Evolutionary conservation across 2,329 filamentous ascomycete genomes (phyloP), one percentile per base, ranked within the genome.

Genomic region (Apiospora arundinis): DNA sequence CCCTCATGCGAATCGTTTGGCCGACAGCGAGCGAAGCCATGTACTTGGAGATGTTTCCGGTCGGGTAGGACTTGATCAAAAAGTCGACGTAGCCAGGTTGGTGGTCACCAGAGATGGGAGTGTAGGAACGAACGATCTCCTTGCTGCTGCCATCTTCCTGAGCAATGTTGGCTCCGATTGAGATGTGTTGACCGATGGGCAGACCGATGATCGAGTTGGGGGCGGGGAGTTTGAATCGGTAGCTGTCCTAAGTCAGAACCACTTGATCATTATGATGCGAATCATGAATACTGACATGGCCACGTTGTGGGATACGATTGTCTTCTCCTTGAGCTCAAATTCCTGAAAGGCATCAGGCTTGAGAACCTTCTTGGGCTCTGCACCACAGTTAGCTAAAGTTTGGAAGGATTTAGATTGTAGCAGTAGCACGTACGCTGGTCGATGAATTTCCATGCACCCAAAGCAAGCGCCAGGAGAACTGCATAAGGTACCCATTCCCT

Each of bases 151-250:
- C 94, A 78, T 93, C 91, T 71, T 86, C 83, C 78, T 92, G 89
- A 60, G 83, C 78, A 73, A 95, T 90, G 71, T 89, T 90, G 70
- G 95, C 95, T 76, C 93, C 94, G 80, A 99, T 94, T 74, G 95
- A 98, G 84, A 99, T 98, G 87, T 99, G 96, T 86, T 99, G 96
- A 80, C 96, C 96, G 85, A 98, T 98, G 76, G 96, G 95, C 60
- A 98, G 93, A 80, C 96, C 96, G 79, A 98, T 93, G 82, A 98
- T 94, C 76, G 93, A 90, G 77, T 87, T 92, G 52, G 91, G 85
- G 69, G 88, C 88, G 71, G 95, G 95, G 52, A 99, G 93, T 75
- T 89, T 88, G 86, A 98, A 98, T 80, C 96, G 95, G 88, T 98
- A 99, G 86, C 92, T 94, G 60, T 67, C n/a, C 52, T 49, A 69